Base-by-base conservation (phyloP, 2,329 filamentous ascomycete species). In the Fusarium nisikadoi region DNA sequence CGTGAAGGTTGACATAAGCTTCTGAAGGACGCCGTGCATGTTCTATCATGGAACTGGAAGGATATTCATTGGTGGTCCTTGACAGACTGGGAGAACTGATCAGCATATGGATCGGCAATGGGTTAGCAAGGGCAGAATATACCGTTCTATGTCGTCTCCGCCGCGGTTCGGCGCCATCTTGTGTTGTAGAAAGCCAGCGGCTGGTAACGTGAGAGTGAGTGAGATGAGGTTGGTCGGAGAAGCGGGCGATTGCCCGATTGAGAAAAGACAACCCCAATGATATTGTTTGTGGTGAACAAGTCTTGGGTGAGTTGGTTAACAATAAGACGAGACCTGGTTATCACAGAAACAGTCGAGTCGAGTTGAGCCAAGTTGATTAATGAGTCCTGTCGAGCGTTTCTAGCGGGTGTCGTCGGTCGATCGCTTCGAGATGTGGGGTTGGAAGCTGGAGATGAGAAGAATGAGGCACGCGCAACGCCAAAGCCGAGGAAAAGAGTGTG, bases 1-100 rank as follows among this genome's bases (percentile, higher is more conserved):
- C 75, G 68, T 85, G 84, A 43, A 86, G 81, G 60, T 86, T 83
- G 49, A 84, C 76, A 45, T 77, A 77, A n/a, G 79, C 76, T 35
- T 80, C 76, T 31, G 79, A 75, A 27, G 74, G 69, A 50, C 75
- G 79, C 29, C 72, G 77, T 27, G 81, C 83, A 64, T 81, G 80
- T 71, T 85, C 83, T 42, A 80, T 76, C 38, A 78, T 79, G 38
- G 79, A 76, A 55, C 79, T 77, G 23, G 74, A 71, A 39, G 78
- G 76, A 45, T 78, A 74, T 39, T 78, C 74, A 45, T 76, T 73
- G 23, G 71, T 76, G 60, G 65, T 71, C 53, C 75, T 79, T 62
- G 73, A 65, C 56, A 70, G 58, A 54, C 69, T 74, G 35, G 29
- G 29, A 47, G 42, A 57, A 25, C 70, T 64, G 46, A 62, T 78